Conservation (phyloP, 345 rosid species). For the Citrus sinensis region DNA sequence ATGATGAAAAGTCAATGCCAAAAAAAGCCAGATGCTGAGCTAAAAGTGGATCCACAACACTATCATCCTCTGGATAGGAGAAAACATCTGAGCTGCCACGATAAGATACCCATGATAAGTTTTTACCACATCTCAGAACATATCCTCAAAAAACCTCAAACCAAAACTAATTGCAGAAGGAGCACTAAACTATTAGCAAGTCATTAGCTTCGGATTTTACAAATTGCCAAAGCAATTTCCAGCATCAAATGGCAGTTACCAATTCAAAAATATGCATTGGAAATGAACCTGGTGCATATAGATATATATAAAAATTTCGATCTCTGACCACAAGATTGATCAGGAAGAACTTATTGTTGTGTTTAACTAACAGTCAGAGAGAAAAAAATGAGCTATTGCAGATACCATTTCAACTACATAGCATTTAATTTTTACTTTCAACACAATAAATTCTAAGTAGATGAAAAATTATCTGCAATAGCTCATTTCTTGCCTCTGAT, state of each 20-base stretch:
- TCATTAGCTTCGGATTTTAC: background rate
- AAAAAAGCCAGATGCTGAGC: conserved; percentile 92
- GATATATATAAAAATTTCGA: too few species aligned
- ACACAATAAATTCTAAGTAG: background rate
- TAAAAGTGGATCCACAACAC: conserved; percentile 87
- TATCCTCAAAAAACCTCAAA: background rate
- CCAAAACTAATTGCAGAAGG: background rate
- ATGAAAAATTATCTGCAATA: background rate
- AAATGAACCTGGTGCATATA: too few species aligned
- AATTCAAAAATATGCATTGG: background rate
- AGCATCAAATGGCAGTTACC: background rate
- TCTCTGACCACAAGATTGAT: too few species aligned
- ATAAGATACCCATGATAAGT: conserved; percentile 37
- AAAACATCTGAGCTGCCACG: conserved; percentile 98
- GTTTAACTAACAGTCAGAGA: background rate
- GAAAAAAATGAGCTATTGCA: background rate
- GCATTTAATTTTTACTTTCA: background rate
- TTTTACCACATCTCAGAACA: conserved; percentile 16
- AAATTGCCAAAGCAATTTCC: background rate
- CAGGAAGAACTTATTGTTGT: background rate
- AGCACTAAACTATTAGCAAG: background rate
- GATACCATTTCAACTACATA: background rate
- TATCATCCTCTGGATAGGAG: conserved; percentile 92
- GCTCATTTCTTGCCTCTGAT: background rate
- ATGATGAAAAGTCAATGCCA: conserved; percentile 93